phyloP scores from a whole-genome alignment of 2,329 filamentous ascomycete species.

The Stachybotrys chartarum region DNA sequence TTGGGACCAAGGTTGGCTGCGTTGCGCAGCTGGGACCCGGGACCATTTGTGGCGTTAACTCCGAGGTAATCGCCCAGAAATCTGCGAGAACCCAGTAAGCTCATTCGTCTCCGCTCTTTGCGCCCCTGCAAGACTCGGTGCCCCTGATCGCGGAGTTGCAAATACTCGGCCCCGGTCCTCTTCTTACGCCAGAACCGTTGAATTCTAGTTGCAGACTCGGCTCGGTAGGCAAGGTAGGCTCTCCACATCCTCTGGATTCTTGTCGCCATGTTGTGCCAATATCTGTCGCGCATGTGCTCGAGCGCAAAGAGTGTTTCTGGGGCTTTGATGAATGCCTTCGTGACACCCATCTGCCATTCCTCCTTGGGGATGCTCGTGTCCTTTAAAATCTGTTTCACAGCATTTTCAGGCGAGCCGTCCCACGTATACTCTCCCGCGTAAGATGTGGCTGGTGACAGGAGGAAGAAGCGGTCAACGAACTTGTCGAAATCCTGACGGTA shows the following conservation, averaged over 20 bases:
- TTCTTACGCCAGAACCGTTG: constrained; percentile 95
- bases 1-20: constrained; percentile 63
- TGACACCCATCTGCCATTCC: constrained; percentile 95
- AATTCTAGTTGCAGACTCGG: constrained; percentile 87
- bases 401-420: constrained; percentile 80
- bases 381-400: constrained; percentile 86
- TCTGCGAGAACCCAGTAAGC: constrained; percentile 80
- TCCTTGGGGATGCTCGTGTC: constrained; percentile 93
- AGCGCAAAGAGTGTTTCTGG: constrained; percentile 94
- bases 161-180: constrained; percentile 80
- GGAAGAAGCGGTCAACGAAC: constrained; percentile 94
- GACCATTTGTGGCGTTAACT: constrained; percentile 70
- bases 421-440: constrained; percentile 98
- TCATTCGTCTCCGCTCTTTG: constrained; percentile 88
- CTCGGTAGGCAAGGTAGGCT: constrained; percentile 87
- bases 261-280: constrained; percentile 99
- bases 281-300: constrained; percentile 94
- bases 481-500: constrained; percentile 97
- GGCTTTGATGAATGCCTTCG: constrained; percentile 96
- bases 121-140: constrained; percentile 73
- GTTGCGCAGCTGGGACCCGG: constrained; percentile 72
- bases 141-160: constrained; percentile 81
- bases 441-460: constrained; percentile 87
- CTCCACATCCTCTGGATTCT: constrained; percentile 96
- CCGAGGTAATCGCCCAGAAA: constrained; percentile 96